phyloP scores from a whole-genome alignment of 208 protist species.

The Trypanosoma congolense region DNA sequence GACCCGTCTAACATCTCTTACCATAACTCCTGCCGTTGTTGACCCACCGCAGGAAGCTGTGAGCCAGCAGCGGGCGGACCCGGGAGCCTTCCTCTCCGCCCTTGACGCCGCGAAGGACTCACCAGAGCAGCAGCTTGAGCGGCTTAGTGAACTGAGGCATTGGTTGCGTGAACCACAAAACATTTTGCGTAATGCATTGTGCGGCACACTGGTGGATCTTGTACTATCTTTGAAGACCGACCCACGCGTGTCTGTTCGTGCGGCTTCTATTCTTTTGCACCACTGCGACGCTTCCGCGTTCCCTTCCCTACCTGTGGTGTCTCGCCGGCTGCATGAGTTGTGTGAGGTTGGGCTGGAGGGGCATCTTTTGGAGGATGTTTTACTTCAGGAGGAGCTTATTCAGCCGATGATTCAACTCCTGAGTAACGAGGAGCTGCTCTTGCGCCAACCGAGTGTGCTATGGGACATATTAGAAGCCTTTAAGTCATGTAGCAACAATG shows the following conservation, averaged over 20 bases:
- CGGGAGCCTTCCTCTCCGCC: conserved; percentile 17
- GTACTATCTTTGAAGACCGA: conserved; percentile 7
- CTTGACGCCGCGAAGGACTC: conserved; percentile 20
- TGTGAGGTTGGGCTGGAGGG: conserved; percentile 12
- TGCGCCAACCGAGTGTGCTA: conserved; percentile 19
- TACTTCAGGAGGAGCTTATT: conserved; percentile 38
- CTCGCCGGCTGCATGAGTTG: conserved; percentile 25
- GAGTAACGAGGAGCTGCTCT: conserved; percentile 15
- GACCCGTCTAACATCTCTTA: conserved; percentile 10
- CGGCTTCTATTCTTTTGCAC: conserved; percentile 17
- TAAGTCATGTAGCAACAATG: conserved; percentile 18
- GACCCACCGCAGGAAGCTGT: conserved; percentile 3
- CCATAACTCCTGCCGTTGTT: background rate
- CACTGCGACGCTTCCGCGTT: conserved; percentile 4
- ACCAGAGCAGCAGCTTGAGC: conserved; percentile 18
- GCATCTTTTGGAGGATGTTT: conserved; percentile 23
- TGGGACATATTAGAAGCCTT: conserved; percentile 27
- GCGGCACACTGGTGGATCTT: conserved; percentile 19
- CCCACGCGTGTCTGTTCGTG: conserved; percentile 9
- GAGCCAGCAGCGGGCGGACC: conserved; percentile 16
- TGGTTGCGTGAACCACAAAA: conserved; percentile 40
- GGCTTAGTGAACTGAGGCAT: conserved; percentile 27
- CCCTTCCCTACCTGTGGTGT: conserved; percentile 15
- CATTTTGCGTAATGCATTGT: conserved; percentile 23
- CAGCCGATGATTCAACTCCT: conserved; percentile 40